Conservation (phyloP, 2,329 filamentous ascomycete genomes). For the Teratosphaeria destructans region DNA sequence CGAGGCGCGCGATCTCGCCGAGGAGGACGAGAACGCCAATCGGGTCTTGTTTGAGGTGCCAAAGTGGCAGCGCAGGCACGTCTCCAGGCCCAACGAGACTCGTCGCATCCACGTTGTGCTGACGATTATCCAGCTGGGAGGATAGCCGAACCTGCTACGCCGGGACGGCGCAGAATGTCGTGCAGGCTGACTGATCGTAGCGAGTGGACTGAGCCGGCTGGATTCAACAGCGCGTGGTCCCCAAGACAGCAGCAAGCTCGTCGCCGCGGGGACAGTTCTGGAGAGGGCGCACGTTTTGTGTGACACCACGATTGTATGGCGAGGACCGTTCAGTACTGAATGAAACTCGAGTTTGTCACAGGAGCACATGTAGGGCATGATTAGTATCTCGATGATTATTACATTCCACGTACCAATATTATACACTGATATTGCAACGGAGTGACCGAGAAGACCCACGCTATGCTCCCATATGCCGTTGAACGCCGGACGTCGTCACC, state of each 20-base stretch:
- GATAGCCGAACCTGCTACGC: not conserved
- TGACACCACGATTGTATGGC: not conserved
- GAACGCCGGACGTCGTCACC: not conserved
- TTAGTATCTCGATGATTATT: not conserved
- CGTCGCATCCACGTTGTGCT: constrained; percentile 6
- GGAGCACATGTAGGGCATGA: not conserved
- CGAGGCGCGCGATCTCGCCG: constrained; percentile 3
- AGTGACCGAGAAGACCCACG: not conserved
- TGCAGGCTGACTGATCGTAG: constrained; percentile 1
- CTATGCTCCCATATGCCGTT: constrained; percentile 1
- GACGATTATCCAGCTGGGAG: constrained; percentile 2
- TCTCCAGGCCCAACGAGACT: not conserved
- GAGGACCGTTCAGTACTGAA: not conserved
- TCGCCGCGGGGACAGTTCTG: not conserved
- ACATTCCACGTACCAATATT: constrained; percentile 4
- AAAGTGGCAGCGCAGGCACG: constrained; percentile 1
- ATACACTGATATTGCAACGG: constrained; percentile 1
- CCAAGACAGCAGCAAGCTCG: not conserved
- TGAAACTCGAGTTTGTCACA: not conserved
- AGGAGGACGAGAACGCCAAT: constrained; percentile 7
- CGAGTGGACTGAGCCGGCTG: not conserved
- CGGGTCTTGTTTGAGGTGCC: constrained; percentile 9
- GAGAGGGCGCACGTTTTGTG: not conserved
- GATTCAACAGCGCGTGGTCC: not conserved
- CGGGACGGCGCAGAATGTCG: not conserved